These are phyloP conservation scores for Anthostomella pinea DNA, from an alignment of 2,329 filamentous ascomycete genomes.

Conservation along the genomic window DNA sequence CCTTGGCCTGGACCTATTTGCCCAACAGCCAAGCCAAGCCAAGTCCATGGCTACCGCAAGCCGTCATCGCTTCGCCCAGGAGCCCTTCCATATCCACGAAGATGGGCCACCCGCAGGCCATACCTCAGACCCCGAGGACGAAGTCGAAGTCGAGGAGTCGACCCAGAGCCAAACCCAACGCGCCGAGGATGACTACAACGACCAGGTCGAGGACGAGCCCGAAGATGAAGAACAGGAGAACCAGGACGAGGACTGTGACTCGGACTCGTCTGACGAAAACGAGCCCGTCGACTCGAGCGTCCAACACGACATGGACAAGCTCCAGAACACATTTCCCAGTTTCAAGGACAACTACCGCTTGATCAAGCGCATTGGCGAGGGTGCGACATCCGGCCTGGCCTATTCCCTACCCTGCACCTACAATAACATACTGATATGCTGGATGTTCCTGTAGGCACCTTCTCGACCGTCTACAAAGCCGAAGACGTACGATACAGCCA, in stretches of 20 bases:
- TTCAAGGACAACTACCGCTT: conserved; percentile 83
- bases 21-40: neutral
- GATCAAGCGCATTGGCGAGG: conserved; percentile 96
- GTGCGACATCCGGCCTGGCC: too few relatives aligned
- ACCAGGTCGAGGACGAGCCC: conserved; percentile 34
- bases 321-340: conserved; percentile 77
- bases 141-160: conserved; percentile 28
- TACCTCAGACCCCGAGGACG: conserved; percentile 19
- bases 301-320: conserved; percentile 80
- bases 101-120: conserved; percentile 19
- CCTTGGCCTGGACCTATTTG: too few relatives aligned
- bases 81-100: conserved; percentile 36
- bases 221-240: conserved; percentile 38
- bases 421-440: too few relatives aligned
- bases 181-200: conserved; percentile 31
- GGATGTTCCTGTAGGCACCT: conserved; percentile 82
- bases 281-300: conserved; percentile 64
- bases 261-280: conserved; percentile 55
- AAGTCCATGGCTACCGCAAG: conserved; percentile 27
- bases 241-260: conserved; percentile 41
- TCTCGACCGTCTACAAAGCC: conserved; percentile 98
- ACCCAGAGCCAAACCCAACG: conserved; percentile 26
- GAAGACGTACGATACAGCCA: conserved; percentile 84
- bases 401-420: too few relatives aligned
- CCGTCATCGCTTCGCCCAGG: conserved; percentile 27